phyloP scores from a whole-genome alignment of 2,329 filamentous ascomycete species.

The Parascedosporium putredinis region DNA sequence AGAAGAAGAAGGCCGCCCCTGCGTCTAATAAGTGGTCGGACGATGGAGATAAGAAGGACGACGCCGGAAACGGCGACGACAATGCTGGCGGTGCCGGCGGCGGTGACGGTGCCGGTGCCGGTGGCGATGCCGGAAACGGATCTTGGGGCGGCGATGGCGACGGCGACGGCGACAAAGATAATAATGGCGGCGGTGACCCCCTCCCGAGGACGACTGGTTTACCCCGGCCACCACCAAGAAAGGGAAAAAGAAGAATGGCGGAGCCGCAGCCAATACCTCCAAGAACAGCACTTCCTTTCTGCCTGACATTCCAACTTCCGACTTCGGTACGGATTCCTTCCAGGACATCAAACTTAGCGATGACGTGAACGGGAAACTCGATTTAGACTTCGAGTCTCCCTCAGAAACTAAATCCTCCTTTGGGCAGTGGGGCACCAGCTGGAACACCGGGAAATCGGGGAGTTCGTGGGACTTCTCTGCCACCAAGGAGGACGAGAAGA shows the following conservation, averaged over 20 bases:
- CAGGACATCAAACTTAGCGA: constrained; percentile 58
- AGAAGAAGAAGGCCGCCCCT: constrained; percentile 9
- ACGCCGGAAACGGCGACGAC: constrained; percentile 24
- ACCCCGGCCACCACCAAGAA: constrained; percentile 34
- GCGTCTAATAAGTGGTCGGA: constrained; percentile 11
- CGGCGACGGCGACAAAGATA: constrained; percentile 13
- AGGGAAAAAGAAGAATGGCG: constrained; percentile 37
- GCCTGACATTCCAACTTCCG: constrained; percentile 18
- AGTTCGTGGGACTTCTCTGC: constrained; percentile 33
- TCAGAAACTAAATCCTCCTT: constrained; percentile 34
- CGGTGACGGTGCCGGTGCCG: constrained; percentile 4
- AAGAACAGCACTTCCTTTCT: constrained; percentile 12
- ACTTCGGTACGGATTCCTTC: constrained; percentile 42
- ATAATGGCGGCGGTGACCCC: constrained; percentile 1
- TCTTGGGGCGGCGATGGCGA: constrained; percentile 18
- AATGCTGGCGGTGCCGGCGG: constrained; percentile 15
- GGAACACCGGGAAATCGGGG: constrained; percentile 41
- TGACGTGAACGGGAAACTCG: constrained; percentile 45
- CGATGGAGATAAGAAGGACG: constrained; percentile 12
- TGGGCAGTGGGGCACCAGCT: constrained; percentile 50
- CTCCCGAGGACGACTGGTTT: constrained; percentile 42
- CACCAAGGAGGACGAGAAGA: constrained; percentile 19
- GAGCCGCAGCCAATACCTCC: constrained; percentile 23
- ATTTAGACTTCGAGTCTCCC: constrained; percentile 41
- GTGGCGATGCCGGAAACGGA: neutral